phyloP scores from a whole-genome alignment of 2,329 filamentous ascomycete species.

The Alternaria sp. region DNA sequence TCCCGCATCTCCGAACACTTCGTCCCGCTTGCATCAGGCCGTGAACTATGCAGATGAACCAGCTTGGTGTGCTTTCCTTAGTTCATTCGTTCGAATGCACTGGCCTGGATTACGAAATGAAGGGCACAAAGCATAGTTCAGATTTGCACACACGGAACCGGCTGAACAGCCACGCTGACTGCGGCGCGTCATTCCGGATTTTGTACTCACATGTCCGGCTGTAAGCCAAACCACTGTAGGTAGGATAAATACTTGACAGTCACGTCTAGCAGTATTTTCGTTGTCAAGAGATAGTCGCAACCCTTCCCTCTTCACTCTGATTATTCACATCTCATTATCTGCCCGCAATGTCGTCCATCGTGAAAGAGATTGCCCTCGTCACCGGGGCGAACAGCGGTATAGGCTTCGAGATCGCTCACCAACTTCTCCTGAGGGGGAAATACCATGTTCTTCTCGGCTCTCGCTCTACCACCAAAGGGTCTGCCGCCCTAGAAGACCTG shows the following conservation, averaged over 20 bases:
- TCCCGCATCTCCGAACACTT: not conserved
- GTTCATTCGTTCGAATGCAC: not conserved
- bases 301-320: not conserved
- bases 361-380: conserved; percentile 47
- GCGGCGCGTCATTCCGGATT: conserved; percentile 2
- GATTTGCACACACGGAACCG: not conserved
- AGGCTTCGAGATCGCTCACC: conserved; percentile 57
- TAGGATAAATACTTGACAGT: not conserved
- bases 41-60: not conserved
- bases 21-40: not conserved
- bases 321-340: not conserved
- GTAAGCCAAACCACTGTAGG: not conserved
- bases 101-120: not conserved
- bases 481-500: conserved; percentile 38
- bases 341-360: conserved; percentile 21
- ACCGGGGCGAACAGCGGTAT: conserved; percentile 60
- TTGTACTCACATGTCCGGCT: conserved; percentile 2
- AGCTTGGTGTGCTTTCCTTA: not conserved
- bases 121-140: not conserved
- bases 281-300: not conserved
- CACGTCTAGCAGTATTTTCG: not conserved
- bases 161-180: not conserved
- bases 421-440: conserved; percentile 48
- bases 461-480: conserved; percentile 33
- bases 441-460: conserved; percentile 44